Percentiles rank a stretch among this genome's conserved stretches.
Evolutionary conservation across 2,329 filamentous ascomycete genomes (phyloP).

Genomic region (Pseudomassariella vexata): DNA sequence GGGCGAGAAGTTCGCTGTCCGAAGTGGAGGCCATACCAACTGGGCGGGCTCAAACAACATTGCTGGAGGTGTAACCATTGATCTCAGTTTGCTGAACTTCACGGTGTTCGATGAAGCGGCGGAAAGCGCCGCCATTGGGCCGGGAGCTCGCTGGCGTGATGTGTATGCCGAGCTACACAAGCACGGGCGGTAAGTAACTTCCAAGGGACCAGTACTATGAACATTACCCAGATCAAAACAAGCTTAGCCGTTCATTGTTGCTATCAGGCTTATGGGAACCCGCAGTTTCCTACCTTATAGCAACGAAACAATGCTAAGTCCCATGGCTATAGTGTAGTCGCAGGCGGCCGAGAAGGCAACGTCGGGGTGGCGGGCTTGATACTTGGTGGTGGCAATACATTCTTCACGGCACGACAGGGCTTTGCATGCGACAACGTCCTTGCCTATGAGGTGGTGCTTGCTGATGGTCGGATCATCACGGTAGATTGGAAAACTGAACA

Average conservation of each 20-base stretch:
- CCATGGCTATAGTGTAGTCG: constrained; percentile 1
- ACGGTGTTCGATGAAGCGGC: neutral
- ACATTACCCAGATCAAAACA: too few species aligned
- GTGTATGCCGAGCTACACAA: constrained; percentile 2
- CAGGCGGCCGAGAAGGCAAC: constrained; percentile 6
- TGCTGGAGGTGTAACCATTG: constrained; percentile 1
- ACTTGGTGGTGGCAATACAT: constrained; percentile 12
- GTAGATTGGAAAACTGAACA: neutral
- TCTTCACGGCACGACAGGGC: constrained; percentile 6
- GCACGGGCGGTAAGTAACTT: too few species aligned
- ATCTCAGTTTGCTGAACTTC: neutral
- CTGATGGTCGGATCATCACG: constrained; percentile 2
- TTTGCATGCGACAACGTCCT: constrained; percentile 6
- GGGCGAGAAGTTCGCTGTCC: neutral
- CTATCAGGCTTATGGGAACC: too few species aligned
- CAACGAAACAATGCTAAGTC: too few species aligned
- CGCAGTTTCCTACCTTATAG: too few species aligned
- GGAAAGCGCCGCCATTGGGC: neutral
- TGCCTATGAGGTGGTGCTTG: constrained; percentile 3
- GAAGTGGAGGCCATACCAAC: constrained; percentile 4
- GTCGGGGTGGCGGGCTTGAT: constrained; percentile 12
- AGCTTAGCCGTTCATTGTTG: too few species aligned
- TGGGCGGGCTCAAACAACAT: constrained; percentile 6
- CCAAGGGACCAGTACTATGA: too few species aligned
- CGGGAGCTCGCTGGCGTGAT: constrained; percentile 1